Evolutionary conservation across 768 basidiomycete species (phyloP).

Genomic region (Tricholoma flavovirens): DNA sequence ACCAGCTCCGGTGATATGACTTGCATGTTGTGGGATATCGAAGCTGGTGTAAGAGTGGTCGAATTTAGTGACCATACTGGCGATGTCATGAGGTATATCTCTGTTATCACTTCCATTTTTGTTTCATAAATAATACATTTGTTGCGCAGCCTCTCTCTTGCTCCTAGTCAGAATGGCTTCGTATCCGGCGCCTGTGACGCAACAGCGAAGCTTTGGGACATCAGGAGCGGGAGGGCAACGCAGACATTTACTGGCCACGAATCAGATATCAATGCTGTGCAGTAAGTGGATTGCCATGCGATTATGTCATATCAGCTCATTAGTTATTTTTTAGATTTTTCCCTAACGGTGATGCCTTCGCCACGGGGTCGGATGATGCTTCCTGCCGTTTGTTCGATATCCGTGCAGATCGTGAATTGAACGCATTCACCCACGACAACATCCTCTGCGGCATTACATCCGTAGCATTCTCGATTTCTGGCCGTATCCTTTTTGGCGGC

Average conservation of each 20-base stretch:
- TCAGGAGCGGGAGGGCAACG: constrained; percentile 93
- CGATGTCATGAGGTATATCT: constrained; percentile 94
- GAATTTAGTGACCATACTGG: constrained; percentile 99
- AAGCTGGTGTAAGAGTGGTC: constrained; percentile 94
- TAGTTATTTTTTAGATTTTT: constrained; percentile 69
- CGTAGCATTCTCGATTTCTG: constrained; percentile 97
- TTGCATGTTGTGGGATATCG: constrained; percentile 99
- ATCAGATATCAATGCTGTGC: constrained; percentile 98
- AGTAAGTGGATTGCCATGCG: constrained; percentile 50
- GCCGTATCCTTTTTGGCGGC: constrained; percentile 94
- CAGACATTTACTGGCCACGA: constrained; percentile 99
- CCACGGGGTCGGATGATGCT: constrained; percentile 97
- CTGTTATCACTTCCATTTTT: neutral
- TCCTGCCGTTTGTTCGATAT: constrained; percentile 98
- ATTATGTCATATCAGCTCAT: constrained; percentile 6
- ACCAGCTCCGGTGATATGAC: constrained; percentile 99
- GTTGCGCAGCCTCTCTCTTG: constrained; percentile 74
- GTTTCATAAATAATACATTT: constrained; percentile 6
- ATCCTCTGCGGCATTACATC: constrained; percentile 99
- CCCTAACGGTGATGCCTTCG: constrained; percentile 99
- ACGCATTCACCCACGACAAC: constrained; percentile 97
- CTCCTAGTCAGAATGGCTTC: constrained; percentile 89
- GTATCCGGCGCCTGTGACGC: constrained; percentile 99
- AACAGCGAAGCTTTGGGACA: constrained; percentile 98
- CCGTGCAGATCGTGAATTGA: constrained; percentile 94